Conservation (phyloP, 2,329 filamentous ascomycete species). For the Whalleya microplaca region DNA sequence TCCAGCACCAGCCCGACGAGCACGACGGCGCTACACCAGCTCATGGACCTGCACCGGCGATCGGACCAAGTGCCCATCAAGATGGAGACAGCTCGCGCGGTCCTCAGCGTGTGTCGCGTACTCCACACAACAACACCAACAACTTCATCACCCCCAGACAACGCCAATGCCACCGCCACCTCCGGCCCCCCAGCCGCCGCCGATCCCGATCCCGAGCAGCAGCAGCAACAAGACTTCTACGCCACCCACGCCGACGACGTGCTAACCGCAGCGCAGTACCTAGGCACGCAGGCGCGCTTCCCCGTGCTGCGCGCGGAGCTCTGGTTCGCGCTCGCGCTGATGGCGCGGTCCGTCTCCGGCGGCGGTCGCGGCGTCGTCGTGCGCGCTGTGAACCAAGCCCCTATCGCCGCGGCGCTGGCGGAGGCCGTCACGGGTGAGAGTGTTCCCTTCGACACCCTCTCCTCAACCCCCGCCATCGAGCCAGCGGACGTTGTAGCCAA, state of each 20-base stretch:
- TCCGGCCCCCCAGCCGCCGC: not conserved
- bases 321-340: slow-evolving; percentile 65
- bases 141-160: too few relatives aligned
- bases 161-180: slow-evolving; percentile 24
- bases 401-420: slow-evolving; percentile 49
- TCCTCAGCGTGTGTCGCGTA: slow-evolving; percentile 56
- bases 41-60: slow-evolving; percentile 46
- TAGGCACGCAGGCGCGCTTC: slow-evolving; percentile 62
- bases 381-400: slow-evolving; percentile 39
- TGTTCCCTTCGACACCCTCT: too few relatives aligned
- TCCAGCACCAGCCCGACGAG: too few relatives aligned
- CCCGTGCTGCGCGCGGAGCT: slow-evolving; percentile 62
- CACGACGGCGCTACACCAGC: slow-evolving; percentile 40
- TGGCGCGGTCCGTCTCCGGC: slow-evolving; percentile 56
- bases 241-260: slow-evolving; percentile 45
- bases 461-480: too few relatives aligned
- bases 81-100: slow-evolving; percentile 61
- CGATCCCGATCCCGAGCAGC: not conserved
- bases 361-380: slow-evolving; percentile 50
- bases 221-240: slow-evolving; percentile 46
- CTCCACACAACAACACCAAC: too few relatives aligned
- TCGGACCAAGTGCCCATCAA: slow-evolving; percentile 58
- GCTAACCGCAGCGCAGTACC: slow-evolving; percentile 49
- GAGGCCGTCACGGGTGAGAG: slow-evolving; percentile 54
- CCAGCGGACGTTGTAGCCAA: too few relatives aligned